Base-by-base conservation (phyloP, 2,329 filamentous ascomycete genomes). In the Emergomyces pasteurianus region DNA sequence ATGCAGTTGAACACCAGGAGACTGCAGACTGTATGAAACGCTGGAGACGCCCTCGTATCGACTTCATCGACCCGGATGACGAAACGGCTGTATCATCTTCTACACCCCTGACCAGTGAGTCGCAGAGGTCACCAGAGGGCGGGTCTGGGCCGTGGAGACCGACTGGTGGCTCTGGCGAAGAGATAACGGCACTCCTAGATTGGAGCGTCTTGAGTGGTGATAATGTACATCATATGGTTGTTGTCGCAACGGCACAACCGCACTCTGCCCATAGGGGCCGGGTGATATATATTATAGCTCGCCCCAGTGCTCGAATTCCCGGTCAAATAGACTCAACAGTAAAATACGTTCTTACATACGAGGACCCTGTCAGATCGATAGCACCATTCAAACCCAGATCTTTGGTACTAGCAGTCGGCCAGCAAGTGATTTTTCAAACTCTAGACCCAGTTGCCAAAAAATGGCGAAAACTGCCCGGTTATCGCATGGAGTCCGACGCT, bases 301-400 rank as follows among this genome's bases (percentile, higher is more conserved):
- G 69, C 18, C 68, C 70, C 18, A 68, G 68, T 58, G 50, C 64
- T 36, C 64, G 62, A 8, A 61, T 66, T 23, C 65, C 69, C 5
- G 68, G 66, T 1, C 67, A 65, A 3, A 70, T 76, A 36, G 67
- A 71, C 46, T 72, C 72, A 46, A 65, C 63, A 18, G 69, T 74
- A 43, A 75, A 75, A 60, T 69, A 75, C 58, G 67, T 74, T 56
- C 71, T 74, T 61, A 63, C 61, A 26, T 71, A 74, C 36, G 69
- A 73, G 8, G 66, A 67, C 0, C 71, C 61, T 76, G 83, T 62
- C 71, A 88, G 55, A 79, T 87, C 64, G 79, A 81, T 72, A 81
- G 83, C 69, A 72, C 77, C 63, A 77, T 86, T 63, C 62, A 70
- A 71, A 2, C 68, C 71, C 55, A 74, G 69, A 34, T 76, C 74